These are phyloP conservation scores for Ramularia endophylla DNA, from an alignment of 2,329 filamentous ascomycete species.

Conservation along the genomic window DNA sequence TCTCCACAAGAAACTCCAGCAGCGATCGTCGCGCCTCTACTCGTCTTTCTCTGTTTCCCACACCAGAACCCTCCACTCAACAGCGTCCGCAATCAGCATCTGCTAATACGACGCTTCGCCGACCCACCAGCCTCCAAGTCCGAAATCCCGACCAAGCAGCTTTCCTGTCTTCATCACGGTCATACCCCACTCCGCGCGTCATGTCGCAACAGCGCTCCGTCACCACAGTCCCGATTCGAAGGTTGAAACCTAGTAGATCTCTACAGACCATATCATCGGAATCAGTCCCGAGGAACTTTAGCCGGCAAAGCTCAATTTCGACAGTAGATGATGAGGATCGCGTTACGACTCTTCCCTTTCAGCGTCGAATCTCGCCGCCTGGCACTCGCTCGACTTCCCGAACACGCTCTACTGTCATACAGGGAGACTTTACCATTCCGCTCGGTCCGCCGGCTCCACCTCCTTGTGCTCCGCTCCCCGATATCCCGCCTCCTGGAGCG, in stretches of 20 bases:
- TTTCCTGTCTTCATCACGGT: conserved; percentile 32
- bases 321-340: no score
- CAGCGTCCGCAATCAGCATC: neutral
- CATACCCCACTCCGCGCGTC: conserved; percentile 27
- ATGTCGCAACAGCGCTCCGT: conserved; percentile 6
- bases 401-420: conserved; percentile 24
- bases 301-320: conserved; percentile 3
- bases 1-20: conserved; percentile 6
- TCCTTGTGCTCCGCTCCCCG: conserved; percentile 40
- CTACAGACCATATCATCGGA: conserved; percentile 8
- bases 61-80: conserved; percentile 3
- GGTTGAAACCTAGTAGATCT: conserved; percentile 26
- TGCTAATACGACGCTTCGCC: conserved; percentile 26
- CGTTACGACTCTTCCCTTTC: no score
- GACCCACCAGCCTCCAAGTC: conserved; percentile 41
- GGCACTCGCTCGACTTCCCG: conserved; percentile 4
- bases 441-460: conserved; percentile 43
- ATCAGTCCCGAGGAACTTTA: conserved; percentile 6
- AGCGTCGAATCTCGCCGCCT: conserved; percentile 22
- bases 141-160: conserved; percentile 36
- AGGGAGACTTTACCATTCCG: conserved; percentile 32
- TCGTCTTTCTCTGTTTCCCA: conserved; percentile 21
- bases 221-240: conserved; percentile 26
- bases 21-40: conserved; percentile 6
- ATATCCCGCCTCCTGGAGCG: conserved; percentile 9